Evolutionary conservation across 768 basidiomycete species (phyloP).

Genomic region (Flagelloscypha sp.): DNA sequence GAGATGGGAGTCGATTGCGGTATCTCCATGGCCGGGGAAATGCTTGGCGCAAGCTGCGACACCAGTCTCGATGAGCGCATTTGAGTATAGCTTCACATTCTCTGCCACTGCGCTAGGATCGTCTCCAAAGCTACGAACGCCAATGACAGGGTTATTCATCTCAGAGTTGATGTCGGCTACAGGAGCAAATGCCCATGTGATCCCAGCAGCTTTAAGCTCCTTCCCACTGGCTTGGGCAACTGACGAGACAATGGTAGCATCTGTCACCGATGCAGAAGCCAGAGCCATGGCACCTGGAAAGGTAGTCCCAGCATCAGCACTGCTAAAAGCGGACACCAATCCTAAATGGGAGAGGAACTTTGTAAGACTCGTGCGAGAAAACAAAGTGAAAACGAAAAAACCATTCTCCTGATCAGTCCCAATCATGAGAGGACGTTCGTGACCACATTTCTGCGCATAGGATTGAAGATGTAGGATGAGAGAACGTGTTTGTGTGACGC

Average conservation of each 20-base stretch:
- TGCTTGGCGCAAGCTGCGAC: conserved; percentile 62
- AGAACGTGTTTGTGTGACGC: conserved; percentile 39
- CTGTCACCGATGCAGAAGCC: conserved; percentile 42
- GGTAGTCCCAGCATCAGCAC: conserved; percentile 49
- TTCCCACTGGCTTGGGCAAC: conserved; percentile 39
- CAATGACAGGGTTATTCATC: conserved; percentile 61
- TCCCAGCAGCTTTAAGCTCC: conserved; percentile 53
- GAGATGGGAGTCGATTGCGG: conserved; percentile 62
- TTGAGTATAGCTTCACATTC: conserved; percentile 39
- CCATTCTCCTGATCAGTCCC: conserved; percentile 75
- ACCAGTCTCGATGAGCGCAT: conserved; percentile 38
- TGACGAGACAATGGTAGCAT: conserved; percentile 37
- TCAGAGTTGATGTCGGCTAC: conserved; percentile 72
- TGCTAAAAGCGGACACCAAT: conserved; percentile 61
- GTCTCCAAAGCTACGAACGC: conserved; percentile 65
- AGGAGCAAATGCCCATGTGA: conserved; percentile 68
- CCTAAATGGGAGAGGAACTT: no score
- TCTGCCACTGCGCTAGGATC: conserved; percentile 45
- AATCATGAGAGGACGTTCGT: conserved; percentile 48
- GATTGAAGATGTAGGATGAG: conserved; percentile 44
- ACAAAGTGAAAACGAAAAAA: conserved; percentile 12
- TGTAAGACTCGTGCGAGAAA: no score
- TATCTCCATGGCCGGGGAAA: conserved; percentile 72
- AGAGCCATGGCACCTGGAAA: conserved; percentile 74
- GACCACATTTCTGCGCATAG: conserved; percentile 50